These are phyloP conservation scores for Lentinula novae-zelandiae DNA, from an alignment of 1,284 basidiomycete genomes.

Conservation along the genomic window DNA sequence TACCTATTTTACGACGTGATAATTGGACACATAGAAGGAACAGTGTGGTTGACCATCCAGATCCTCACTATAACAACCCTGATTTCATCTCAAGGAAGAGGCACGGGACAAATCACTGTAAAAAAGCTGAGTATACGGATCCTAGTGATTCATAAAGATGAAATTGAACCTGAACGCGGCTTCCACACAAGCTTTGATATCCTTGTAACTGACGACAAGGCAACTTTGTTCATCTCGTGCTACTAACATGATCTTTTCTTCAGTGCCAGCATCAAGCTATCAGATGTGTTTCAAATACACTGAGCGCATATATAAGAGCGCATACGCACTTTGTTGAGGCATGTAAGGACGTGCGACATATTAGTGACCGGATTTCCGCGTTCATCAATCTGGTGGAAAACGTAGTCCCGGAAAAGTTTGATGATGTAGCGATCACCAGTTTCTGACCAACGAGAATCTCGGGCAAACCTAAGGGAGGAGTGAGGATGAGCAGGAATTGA, in stretches of 20 bases:
- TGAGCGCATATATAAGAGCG: background rate
- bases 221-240: slow-evolving; percentile 95
- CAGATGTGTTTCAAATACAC: background rate
- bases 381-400: slow-evolving; percentile 97
- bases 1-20: slow-evolving; percentile 42
- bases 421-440: slow-evolving; percentile 98
- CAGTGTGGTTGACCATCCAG: background rate
- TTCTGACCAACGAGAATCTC: slow-evolving; percentile 95
- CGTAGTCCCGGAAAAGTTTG: slow-evolving; percentile 97
- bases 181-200: slow-evolving; percentile 85
- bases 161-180: slow-evolving; percentile 63
- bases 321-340: slow-evolving; percentile 80
- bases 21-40: background rate
- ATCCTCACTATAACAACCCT: background rate
- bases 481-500: slow-evolving; percentile 3
- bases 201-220: slow-evolving; percentile 92
- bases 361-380: slow-evolving; percentile 89
- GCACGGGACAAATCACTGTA: slow-evolving; percentile 12
- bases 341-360: slow-evolving; percentile 85
- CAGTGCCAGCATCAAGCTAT: slow-evolving; percentile 88
- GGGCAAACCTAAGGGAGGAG: slow-evolving; percentile 69
- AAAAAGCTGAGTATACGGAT: background rate
- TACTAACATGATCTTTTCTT: slow-evolving; percentile 94
- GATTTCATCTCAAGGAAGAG: background rate
- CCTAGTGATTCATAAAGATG: background rate